Evolutionary conservation across 2,329 filamentous ascomycete species (phyloP).

Genomic region (Nemania sp.): DNA sequence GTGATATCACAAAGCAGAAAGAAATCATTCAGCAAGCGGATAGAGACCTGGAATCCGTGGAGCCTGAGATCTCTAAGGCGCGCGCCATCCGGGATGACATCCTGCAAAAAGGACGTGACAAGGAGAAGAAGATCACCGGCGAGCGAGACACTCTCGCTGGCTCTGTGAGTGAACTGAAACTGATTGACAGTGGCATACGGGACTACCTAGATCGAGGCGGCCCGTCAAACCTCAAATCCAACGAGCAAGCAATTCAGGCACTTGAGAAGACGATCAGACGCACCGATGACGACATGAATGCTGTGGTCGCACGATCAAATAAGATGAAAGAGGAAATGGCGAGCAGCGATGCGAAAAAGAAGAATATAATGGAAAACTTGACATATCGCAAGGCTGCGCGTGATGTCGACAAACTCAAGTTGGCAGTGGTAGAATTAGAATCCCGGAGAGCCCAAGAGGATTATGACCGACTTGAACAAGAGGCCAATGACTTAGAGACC

Average conservation of each 20-base stretch:
- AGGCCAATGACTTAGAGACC: constrained; percentile 76
- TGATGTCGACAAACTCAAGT: constrained; percentile 73
- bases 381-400: constrained; percentile 82
- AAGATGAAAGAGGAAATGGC: constrained; percentile 80
- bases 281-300: constrained; percentile 74
- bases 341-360: constrained; percentile 84
- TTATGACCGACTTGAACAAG: constrained; percentile 76
- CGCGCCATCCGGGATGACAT: constrained; percentile 82
- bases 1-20: constrained; percentile 75
- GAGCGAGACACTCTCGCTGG: constrained; percentile 78
- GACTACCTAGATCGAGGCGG: constrained; percentile 83
- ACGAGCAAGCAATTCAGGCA: constrained; percentile 74
- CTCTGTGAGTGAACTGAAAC: constrained; percentile 80
- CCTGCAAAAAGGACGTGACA: constrained; percentile 75
- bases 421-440: constrained; percentile 80
- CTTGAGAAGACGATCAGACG: constrained; percentile 75
- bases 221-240: constrained; percentile 74
- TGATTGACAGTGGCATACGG: constrained; percentile 81
- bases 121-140: constrained; percentile 77
- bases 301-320: constrained; percentile 78
- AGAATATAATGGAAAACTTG: constrained; percentile 89
- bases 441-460: constrained; percentile 85
- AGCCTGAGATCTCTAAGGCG: constrained; percentile 80
- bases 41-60: constrained; percentile 77
- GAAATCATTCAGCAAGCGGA: constrained; percentile 78